Percentiles rank a stretch among this genome's conserved stretches.
phyloP scores from a whole-genome alignment of 2,329 filamentous ascomycete genomes.

The Pseudocercospora crystallina region DNA sequence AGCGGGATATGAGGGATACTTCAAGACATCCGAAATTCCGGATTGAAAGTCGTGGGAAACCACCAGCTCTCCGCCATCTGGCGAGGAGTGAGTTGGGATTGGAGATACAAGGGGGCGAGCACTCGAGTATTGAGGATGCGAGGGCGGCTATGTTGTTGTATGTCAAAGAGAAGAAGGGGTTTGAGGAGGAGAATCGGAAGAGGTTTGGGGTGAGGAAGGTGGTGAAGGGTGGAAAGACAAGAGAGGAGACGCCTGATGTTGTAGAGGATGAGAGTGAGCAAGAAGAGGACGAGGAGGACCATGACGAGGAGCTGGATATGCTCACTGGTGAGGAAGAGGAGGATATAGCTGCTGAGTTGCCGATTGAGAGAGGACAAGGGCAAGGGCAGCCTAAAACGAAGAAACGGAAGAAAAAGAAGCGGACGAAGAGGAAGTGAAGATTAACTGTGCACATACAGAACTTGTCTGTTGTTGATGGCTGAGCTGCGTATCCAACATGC shows the following conservation, averaged over 20 bases:
- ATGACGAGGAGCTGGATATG: constrained; percentile 27
- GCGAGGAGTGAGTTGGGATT: constrained; percentile 58
- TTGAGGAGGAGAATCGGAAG: constrained; percentile 77
- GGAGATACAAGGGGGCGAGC: constrained; percentile 60
- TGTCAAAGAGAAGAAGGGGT: constrained; percentile 75
- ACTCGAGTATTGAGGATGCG: constrained; percentile 72
- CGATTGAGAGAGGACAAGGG: constrained; percentile 23
- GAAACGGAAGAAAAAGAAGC: constrained; percentile 37
- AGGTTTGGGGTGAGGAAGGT: constrained; percentile 50
- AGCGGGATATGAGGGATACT: constrained; percentile 79
- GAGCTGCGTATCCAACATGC: too few species aligned
- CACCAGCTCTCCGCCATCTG: constrained; percentile 65
- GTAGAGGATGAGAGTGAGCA: constrained; percentile 28
- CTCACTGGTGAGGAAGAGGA: constrained; percentile 33
- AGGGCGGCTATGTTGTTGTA: constrained; percentile 88
- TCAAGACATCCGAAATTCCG: constrained; percentile 73
- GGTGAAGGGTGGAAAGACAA: constrained; percentile 15
- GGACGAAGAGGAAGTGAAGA: constrained; percentile 32
- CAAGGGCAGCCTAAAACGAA: constrained; percentile 35
- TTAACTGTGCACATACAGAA: too few species aligned
- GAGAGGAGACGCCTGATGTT: constrained; percentile 23
- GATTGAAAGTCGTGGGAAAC: constrained; percentile 65
- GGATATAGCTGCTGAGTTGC: constrained; percentile 24
- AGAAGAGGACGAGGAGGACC: constrained; percentile 25
- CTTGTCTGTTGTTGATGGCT: too few species aligned